Conservation (phyloP, 2,329 filamentous ascomycete species). For the Fusarium algeriense region DNA sequence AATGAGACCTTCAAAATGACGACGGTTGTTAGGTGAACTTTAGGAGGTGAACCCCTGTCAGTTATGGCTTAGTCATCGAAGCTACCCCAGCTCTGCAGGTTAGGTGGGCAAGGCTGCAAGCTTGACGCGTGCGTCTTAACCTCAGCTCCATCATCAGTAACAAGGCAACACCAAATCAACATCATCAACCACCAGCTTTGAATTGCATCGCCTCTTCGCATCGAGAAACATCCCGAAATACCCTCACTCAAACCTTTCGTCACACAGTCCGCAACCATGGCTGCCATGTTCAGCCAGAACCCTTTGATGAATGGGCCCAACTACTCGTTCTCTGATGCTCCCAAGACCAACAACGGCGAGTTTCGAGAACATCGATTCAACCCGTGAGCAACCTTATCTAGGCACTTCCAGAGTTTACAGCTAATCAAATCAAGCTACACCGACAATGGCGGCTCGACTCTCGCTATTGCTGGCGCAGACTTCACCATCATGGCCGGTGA, state of each 20-base stretch:
- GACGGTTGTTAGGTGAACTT: constrained; percentile 33
- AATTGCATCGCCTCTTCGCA: constrained; percentile 22
- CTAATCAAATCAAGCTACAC: constrained; percentile 76
- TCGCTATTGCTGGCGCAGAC: constrained; percentile 92
- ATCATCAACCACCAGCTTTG: constrained; percentile 24
- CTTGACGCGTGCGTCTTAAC: constrained; percentile 56
- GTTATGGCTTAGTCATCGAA: constrained; percentile 56
- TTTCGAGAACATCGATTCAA: constrained; percentile 86
- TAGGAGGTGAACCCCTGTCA: constrained; percentile 45
- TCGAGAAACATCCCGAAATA: neutral
- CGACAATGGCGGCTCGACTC: constrained; percentile 96
- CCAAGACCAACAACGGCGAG: constrained; percentile 65
- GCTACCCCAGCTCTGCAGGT: constrained; percentile 50
- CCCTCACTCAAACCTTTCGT: neutral
- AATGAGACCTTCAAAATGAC: constrained; percentile 39
- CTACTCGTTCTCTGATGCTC: constrained; percentile 75
- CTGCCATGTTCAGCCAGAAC: constrained; percentile 78
- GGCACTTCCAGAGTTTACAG: neutral
- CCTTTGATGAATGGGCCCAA: constrained; percentile 76
- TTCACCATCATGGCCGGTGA: constrained; percentile 98
- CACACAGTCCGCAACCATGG: constrained; percentile 59
- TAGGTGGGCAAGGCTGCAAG: constrained; percentile 64
- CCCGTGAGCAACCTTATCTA: constrained; percentile 71
- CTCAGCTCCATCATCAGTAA: constrained; percentile 44
- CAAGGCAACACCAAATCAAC: constrained; percentile 40